A percentile compares a stretch with the other conserved stretches of the same genome.
These are phyloP conservation scores for Borovskyia barvae DNA, from an alignment of 208 protist species.

Conservation along the genomic window DNA sequence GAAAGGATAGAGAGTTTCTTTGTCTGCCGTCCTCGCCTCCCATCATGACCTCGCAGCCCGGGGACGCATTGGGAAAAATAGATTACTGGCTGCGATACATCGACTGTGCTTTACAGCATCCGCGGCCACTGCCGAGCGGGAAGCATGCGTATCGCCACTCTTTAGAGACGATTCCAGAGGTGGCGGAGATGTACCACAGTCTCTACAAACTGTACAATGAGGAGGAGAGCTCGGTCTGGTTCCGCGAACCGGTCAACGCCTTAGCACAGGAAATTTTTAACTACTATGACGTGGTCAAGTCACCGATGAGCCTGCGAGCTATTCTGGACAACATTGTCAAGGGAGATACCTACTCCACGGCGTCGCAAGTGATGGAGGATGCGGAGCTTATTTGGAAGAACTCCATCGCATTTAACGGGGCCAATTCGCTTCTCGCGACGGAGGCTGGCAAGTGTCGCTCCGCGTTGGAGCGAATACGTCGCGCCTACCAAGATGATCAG, in stretches of 20 bases:
- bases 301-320: slow-evolving; percentile 61
- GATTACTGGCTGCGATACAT: slow-evolving; percentile 65
- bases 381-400: slow-evolving; percentile 79
- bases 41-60: slow-evolving; percentile 29
- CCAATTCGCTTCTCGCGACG: slow-evolving; percentile 35
- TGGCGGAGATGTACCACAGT: slow-evolving; percentile 74
- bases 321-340: slow-evolving; percentile 67
- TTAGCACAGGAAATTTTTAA: slow-evolving; percentile 53
- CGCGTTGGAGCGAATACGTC: slow-evolving; percentile 36
- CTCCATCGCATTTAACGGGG: slow-evolving; percentile 69
- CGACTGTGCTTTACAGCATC: slow-evolving; percentile 67
- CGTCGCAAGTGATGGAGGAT: slow-evolving; percentile 52
- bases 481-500: slow-evolving; percentile 45
- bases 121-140: slow-evolving; percentile 53
- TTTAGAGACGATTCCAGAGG: slow-evolving; percentile 38
- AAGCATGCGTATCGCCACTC: slow-evolving; percentile 54
- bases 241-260: slow-evolving; percentile 83
- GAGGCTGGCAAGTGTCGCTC: slow-evolving; percentile 48
- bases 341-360: slow-evolving; percentile 43
- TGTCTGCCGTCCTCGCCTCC: too few relatives aligned
- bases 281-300: slow-evolving; percentile 69
- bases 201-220: slow-evolving; percentile 79
- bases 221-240: slow-evolving; percentile 55
- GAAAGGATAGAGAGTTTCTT: too few relatives aligned
- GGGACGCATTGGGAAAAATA: slow-evolving; percentile 46